A percentile compares a stretch with the other conserved stretches of the same genome.
These are phyloP conservation scores for Linnemannia elongata DNA, from an alignment of 192 early-diverging fungal species.

Conservation along the genomic window DNA sequence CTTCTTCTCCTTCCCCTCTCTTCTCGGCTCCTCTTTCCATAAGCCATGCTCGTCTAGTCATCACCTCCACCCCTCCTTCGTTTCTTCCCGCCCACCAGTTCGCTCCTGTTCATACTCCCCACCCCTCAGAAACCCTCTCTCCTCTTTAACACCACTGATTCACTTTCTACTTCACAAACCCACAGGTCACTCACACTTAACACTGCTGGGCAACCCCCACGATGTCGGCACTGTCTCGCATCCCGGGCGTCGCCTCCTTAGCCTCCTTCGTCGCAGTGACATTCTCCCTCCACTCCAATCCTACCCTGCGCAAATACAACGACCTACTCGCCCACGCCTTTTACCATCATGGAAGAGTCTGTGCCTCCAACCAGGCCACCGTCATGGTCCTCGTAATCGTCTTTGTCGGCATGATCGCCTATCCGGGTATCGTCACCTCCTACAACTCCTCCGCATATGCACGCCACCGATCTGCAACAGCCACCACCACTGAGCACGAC, in stretches of 20 bases:
- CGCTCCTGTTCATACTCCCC: not conserved
- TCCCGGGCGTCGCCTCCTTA: slow-evolving; percentile 42
- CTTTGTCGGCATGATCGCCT: slow-evolving; percentile 69
- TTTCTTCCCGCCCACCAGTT: not conserved
- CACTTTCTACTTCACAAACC: not conserved
- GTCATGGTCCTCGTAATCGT: slow-evolving; percentile 66
- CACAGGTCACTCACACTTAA: not conserved
- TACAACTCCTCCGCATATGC: slow-evolving; percentile 49
- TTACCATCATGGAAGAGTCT: slow-evolving; percentile 73
- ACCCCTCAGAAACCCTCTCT: not conserved
- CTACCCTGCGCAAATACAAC: slow-evolving; percentile 43
- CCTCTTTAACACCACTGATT: not conserved
- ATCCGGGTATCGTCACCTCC: slow-evolving; percentile 61
- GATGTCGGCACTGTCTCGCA: slow-evolving; percentile 50
- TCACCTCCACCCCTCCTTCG: not conserved
- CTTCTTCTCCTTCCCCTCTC: not conserved
- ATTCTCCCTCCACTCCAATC: slow-evolving; percentile 37
- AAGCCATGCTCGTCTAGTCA: not conserved
- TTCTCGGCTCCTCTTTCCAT: not conserved
- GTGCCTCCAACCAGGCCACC: slow-evolving; percentile 71
- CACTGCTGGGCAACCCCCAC: slow-evolving; percentile 3
- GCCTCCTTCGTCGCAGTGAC: slow-evolving; percentile 31
- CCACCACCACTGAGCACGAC: slow-evolving; percentile 57
- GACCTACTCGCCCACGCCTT: slow-evolving; percentile 57
- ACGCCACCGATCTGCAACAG: slow-evolving; percentile 20